Evolutionary conservation across 148 eudicot genomes (phyloP), one percentile per base, ranked within the genome.

Genomic region (Gaultheria prostrata): DNA sequence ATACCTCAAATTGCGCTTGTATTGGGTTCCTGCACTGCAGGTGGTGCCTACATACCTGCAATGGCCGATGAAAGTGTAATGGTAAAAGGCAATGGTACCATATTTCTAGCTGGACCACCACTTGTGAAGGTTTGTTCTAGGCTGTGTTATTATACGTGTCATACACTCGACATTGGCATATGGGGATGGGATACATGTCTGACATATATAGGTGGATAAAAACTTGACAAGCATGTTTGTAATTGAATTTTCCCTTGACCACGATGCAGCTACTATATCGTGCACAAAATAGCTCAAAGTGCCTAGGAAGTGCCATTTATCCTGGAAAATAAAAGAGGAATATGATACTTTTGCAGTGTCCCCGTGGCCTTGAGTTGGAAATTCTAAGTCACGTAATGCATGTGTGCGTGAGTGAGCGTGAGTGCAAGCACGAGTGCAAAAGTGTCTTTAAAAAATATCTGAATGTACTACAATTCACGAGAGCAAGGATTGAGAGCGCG

Each of bases 31-130:
- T 97, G 99, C 78, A 97, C 99, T 56, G 99, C 99, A 53, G 99
- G 99, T 49, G 99, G 99, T 82, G 98, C 98, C 46, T 97, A 97
- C 82, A 97, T 97, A 84, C 99, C 99, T 84, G 99, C 99, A 63
- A 94, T 97, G 98, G 99, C 99, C 75, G 99, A 97, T 90, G 98
- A 97, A 87, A 97, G 98, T 90, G 98, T 97, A 70, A 97, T 97
- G 99, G 99, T 97, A 61, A 97, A 94, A 91, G 98, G 97, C 90
- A 97, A 97, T 86, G 99, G 98, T 75, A 97, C 95, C n/a, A 94
- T 97, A 72, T 97, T 97, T 88, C 95, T 97, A 35, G 99, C 98
- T 82, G 98, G 99, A 71, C 99, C 99, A 83, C 99, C 99, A 32
- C 98, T 97, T 51, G 99, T 97, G 84, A 97, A 97, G 99, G 99